phyloP scores from a whole-genome alignment of 2,329 filamentous ascomycete species.

The Arthrobotrys sphaeroides region DNA sequence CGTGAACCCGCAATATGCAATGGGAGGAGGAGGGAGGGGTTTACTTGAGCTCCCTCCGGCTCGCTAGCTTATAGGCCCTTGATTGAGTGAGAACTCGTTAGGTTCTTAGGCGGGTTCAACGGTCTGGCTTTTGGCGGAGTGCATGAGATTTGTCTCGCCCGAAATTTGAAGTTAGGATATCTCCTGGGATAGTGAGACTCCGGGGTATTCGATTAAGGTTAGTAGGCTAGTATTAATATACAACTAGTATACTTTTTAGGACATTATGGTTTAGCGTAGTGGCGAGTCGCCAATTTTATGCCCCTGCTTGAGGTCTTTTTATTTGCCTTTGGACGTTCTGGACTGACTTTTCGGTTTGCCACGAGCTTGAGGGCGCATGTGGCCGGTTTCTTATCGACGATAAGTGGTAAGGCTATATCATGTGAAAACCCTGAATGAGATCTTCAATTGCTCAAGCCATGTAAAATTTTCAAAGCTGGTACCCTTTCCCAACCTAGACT shows the following conservation, averaged over 20 bases:
- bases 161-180: slow-evolving; percentile 6
- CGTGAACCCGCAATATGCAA: background rate
- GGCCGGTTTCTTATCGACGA: background rate
- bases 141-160: slow-evolving; percentile 1
- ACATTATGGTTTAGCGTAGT: background rate
- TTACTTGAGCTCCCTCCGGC: slow-evolving; percentile 33
- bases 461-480: no score
- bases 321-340: background rate
- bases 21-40: slow-evolving; percentile 8
- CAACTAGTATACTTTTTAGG: background rate
- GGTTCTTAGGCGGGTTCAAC: slow-evolving; percentile 1
- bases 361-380: background rate
- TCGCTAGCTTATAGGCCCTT: slow-evolving; percentile 10
- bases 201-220: slow-evolving; percentile 29
- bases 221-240: no score
- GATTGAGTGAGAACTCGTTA: slow-evolving; percentile 16
- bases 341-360: background rate
- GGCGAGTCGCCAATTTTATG: background rate
- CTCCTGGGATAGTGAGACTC: slow-evolving; percentile 22
- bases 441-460: no score
- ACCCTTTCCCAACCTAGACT: no score
- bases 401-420: background rate
- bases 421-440: background rate
- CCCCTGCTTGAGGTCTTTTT: slow-evolving; percentile 3
- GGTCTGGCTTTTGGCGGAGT: background rate